These are phyloP conservation scores for Atalantia buxifolia DNA, from an alignment of 345 rosid species.

Conservation along the genomic window DNA sequence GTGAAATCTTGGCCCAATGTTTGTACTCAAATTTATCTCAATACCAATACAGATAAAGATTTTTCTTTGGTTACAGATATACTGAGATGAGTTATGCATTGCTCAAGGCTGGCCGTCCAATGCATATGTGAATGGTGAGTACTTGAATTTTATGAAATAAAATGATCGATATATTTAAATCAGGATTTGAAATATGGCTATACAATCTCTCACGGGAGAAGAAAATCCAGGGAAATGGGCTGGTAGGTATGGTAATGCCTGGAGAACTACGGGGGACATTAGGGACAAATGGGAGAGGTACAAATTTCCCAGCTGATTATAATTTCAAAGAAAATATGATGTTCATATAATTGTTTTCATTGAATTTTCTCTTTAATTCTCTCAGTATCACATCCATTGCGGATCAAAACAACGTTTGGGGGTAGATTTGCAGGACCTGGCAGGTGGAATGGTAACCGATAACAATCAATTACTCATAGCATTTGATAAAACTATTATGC, in stretches of 20 bases:
- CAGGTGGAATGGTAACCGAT: constrained; percentile 54
- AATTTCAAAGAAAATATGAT: not conserved
- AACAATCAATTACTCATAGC: not conserved
- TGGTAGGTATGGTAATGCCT: constrained; percentile 37
- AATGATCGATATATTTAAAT: too few relatives aligned
- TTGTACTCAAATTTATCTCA: not conserved
- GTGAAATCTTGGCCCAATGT: not conserved
- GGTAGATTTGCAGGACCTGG: constrained; percentile 57
- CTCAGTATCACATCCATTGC: constrained; percentile 41
- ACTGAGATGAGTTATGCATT: constrained; percentile 49
- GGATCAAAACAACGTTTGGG: constrained; percentile 51
- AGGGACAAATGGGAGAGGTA: constrained; percentile 43
- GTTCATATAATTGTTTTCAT: not conserved
- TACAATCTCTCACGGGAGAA: constrained; percentile 33
- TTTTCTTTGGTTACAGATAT: constrained; percentile 27
- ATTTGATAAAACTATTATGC: not conserved
- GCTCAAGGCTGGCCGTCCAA: constrained; percentile 33
- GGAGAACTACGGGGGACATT: constrained; percentile 65
- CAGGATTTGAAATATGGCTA: not conserved
- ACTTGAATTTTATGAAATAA: constrained; percentile 16
- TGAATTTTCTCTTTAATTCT: not conserved
- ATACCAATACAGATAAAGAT: not conserved
- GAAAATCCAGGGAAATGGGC: constrained; percentile 65
- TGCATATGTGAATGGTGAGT: constrained; percentile 56
- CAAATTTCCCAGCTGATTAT: not conserved